Evolutionary conservation across 257 asterid species (phyloP).

Genomic region (Solanum verrucosum): DNA sequence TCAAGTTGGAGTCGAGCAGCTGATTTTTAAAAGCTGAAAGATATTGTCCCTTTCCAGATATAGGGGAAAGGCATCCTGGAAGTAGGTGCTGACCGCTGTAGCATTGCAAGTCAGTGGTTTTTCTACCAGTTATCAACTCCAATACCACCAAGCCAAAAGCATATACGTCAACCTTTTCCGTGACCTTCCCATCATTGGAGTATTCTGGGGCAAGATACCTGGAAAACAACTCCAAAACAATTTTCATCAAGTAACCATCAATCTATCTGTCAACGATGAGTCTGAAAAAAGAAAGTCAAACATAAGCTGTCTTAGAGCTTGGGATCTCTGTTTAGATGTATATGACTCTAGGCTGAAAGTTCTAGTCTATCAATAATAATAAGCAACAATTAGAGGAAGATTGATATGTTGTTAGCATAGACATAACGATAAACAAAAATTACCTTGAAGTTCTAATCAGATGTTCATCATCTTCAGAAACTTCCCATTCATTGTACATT

Average conservation of each 20-base stretch:
- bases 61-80: slow-evolving; percentile 30
- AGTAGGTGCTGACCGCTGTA: slow-evolving; percentile 32
- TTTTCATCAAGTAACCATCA: neutral
- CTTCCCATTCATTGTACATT: slow-evolving; percentile 62
- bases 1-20: slow-evolving; percentile 41
- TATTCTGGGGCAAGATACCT: slow-evolving; percentile 86
- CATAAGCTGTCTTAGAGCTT: neutral
- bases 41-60: slow-evolving; percentile 38
- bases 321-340: neutral
- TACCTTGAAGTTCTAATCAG: slow-evolving; percentile 61
- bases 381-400: neutral
- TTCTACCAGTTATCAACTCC: slow-evolving; percentile 62
- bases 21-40: slow-evolving; percentile 36
- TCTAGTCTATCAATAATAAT: neutral
- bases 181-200: slow-evolving; percentile 39
- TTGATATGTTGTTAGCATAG: neutral
- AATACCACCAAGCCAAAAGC: slow-evolving; percentile 68
- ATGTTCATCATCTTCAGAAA: slow-evolving; percentile 33
- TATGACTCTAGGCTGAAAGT: neutral
- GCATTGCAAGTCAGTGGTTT: slow-evolving; percentile 43
- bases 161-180: slow-evolving; percentile 77
- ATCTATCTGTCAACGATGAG: neutral
- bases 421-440: neutral
- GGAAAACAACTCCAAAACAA: neutral
- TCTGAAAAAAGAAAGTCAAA: neutral